A percentile compares a stretch with the other conserved stretches of the same genome.
phyloP scores from a whole-genome alignment of 1,139 yeast species.

The Sugiyamaella sp. region DNA sequence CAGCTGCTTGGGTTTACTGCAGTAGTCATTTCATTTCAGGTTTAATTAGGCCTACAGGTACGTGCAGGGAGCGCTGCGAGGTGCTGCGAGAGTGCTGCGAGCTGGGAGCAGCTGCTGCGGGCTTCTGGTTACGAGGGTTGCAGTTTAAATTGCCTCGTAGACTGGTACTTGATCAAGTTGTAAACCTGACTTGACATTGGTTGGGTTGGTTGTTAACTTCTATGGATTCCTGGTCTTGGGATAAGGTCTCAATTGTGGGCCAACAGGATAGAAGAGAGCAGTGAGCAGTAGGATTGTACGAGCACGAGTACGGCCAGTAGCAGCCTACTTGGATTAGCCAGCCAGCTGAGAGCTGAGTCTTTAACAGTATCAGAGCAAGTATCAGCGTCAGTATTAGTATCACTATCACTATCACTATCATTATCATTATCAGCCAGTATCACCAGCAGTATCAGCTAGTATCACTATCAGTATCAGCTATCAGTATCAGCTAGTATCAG shows the following conservation, averaged over 20 bases:
- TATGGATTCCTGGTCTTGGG: background rate
- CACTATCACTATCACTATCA: too few relatives aligned
- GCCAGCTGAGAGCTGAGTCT: too few relatives aligned
- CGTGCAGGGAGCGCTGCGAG: background rate
- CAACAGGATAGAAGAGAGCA: background rate
- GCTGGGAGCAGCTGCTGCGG: background rate
- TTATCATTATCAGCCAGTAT: too few relatives aligned
- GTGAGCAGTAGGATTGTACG: background rate
- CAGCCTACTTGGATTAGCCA: background rate
- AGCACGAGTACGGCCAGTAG: background rate
- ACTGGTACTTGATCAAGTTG: background rate
- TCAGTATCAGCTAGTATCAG: too few relatives aligned
- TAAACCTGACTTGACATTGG: background rate
- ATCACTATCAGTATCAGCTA: too few relatives aligned
- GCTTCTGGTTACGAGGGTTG: background rate
- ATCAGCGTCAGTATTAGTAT: too few relatives aligned
- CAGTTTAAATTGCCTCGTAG: background rate
- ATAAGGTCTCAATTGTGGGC: background rate
- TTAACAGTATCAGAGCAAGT: too few relatives aligned
- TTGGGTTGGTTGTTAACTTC: background rate
- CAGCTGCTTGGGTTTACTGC: too few relatives aligned
- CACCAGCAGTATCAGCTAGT: too few relatives aligned
- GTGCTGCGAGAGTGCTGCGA: background rate
- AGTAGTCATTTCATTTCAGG: background rate
- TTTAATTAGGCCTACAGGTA: background rate